phyloP scores from a whole-genome alignment of 108 stramenopile genomes.

The Cyclotella choctawhatcheeana region DNA sequence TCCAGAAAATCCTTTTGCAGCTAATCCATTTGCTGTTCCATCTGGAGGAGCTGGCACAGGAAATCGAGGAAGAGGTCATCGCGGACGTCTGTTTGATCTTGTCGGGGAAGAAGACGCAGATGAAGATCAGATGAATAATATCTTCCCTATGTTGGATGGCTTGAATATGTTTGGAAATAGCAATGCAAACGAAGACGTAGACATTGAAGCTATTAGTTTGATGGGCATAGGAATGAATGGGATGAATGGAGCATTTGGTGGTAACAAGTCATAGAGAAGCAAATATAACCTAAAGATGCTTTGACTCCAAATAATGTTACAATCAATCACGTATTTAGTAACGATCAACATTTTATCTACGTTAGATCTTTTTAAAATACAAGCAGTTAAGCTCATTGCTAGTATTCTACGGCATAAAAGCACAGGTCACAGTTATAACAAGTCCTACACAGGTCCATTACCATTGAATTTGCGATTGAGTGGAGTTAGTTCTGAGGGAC shows the following conservation, averaged over 20 bases:
- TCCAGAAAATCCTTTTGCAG: constrained; percentile 40
- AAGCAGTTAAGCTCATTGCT: too few relatives aligned
- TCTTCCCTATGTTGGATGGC: constrained; percentile 72
- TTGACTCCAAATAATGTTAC: background rate
- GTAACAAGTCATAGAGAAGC: constrained; percentile 26
- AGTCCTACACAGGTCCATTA: background rate
- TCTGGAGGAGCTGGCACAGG: constrained; percentile 31
- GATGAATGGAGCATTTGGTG: constrained; percentile 21
- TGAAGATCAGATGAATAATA: constrained; percentile 43
- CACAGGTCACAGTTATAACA: background rate
- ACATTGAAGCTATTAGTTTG: constrained; percentile 88
- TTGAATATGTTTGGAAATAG: constrained; percentile 67
- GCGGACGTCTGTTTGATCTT: constrained; percentile 85
- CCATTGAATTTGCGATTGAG: background rate
- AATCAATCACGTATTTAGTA: too few relatives aligned
- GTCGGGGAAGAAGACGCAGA: constrained; percentile 80
- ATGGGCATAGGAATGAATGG: constrained; percentile 75
- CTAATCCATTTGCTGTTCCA: constrained; percentile 13
- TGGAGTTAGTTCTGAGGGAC: background rate
- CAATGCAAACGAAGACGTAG: constrained; percentile 64
- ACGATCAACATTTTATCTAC: too few relatives aligned
- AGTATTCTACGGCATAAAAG: background rate
- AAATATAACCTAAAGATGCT: background rate
- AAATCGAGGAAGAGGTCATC: constrained; percentile 45
- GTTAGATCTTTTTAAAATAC: too few relatives aligned